Percentiles rank a stretch among this genome's conserved stretches.
These are phyloP conservation scores for Ophiocordyceps unilateralis DNA, from an alignment of 2,329 filamentous ascomycete genomes.

Conservation along the genomic window DNA sequence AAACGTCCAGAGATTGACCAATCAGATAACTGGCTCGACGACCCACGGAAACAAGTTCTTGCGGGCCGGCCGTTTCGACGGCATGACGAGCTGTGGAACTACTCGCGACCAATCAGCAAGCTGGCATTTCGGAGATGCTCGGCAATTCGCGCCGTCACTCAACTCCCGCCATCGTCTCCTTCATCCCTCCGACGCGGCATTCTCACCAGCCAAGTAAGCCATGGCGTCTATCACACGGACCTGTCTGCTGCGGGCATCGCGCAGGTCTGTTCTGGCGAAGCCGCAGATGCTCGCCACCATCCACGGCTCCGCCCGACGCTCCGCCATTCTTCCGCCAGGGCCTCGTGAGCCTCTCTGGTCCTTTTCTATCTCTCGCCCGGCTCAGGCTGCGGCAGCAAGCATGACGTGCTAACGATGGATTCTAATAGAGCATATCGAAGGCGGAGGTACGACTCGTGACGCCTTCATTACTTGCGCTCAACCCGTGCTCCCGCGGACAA, in stretches of 20 bases:
- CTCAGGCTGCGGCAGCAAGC: neutral
- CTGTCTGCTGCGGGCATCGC: constrained; percentile 30
- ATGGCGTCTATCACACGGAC: constrained; percentile 43
- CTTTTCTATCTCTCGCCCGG: neutral
- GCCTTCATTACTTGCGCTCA: neutral
- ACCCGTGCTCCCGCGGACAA: neutral
- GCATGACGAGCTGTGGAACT: constrained; percentile 10
- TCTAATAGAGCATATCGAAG: constrained; percentile 50
- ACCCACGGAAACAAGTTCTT: constrained; percentile 11
- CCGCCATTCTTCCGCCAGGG: constrained; percentile 70
- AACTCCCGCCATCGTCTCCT: neutral
- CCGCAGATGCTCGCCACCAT: constrained; percentile 42
- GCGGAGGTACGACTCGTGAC: constrained; percentile 42
- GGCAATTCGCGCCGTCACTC: constrained; percentile 20
- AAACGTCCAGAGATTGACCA: constrained; percentile 7
- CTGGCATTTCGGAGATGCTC: constrained; percentile 29
- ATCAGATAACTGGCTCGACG: constrained; percentile 7
- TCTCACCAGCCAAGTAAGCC: neutral
- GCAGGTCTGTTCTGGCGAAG: constrained; percentile 14
- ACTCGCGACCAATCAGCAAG: constrained; percentile 24
- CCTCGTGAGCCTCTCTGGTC: constrained; percentile 48
- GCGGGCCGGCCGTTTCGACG: constrained; percentile 9
- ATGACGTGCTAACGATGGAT: constrained; percentile 21
- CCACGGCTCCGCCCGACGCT: constrained; percentile 60
- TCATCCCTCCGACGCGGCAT: neutral